These are phyloP conservation scores for Syzygium oleosum DNA, from an alignment of 345 rosid genomes.

Conservation along the genomic window DNA sequence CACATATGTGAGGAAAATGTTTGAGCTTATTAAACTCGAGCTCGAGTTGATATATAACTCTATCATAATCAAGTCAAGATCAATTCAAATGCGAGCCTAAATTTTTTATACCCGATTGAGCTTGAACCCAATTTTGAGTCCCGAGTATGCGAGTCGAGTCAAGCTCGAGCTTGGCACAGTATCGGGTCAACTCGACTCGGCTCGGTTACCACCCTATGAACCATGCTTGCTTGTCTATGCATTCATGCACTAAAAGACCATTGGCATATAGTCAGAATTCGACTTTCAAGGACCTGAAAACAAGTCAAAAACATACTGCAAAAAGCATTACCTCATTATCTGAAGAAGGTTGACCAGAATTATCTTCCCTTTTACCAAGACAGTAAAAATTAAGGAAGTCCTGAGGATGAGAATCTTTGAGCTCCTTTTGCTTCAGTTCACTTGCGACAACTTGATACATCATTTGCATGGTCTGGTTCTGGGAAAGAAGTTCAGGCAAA, in stretches of 20 bases:
- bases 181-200: neutral
- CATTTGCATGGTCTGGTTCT: constrained; percentile 92
- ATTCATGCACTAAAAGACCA: neutral
- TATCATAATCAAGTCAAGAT: neutral
- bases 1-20: neutral
- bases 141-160: neutral
- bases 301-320: neutral
- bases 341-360: neutral
- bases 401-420: constrained; percentile 47
- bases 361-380: constrained; percentile 62
- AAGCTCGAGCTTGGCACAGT: neutral
- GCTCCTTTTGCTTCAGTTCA: constrained; percentile 42
- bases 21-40: neutral
- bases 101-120: neutral
- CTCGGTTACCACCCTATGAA: neutral
- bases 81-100: neutral
- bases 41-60: neutral
- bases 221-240: neutral
- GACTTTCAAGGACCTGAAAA: neutral
- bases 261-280: no score
- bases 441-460: constrained; percentile 62
- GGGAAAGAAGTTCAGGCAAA: constrained; percentile 11
- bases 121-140: neutral
- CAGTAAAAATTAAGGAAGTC: constrained; percentile 97
- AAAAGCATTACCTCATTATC: constrained; percentile 40